Conservation (phyloP, 129 eudicot species). For the Gnaphalium uliginosum region DNA sequence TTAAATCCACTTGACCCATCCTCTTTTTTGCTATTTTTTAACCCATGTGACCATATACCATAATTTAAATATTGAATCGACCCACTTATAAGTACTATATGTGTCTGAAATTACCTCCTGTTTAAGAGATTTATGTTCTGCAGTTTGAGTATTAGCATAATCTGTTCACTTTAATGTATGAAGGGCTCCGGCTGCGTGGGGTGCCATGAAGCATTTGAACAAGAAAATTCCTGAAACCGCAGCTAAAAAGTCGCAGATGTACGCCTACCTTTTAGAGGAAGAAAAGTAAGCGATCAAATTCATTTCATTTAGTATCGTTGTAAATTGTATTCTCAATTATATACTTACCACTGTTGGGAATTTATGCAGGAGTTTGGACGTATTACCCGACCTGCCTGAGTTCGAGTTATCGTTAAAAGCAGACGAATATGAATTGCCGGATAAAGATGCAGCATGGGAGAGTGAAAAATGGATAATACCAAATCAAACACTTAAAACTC, state of each 20-base stretch:
- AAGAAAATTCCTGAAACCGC: conserved; percentile 89
- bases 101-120: neutral
- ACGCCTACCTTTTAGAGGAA: conserved; percentile 63
- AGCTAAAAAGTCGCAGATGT: conserved; percentile 76
- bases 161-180: conserved; percentile 15
- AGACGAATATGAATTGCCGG: conserved; percentile 73
- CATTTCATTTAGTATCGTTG: neutral
- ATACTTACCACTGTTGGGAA: neutral
- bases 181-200: conserved; percentile 85
- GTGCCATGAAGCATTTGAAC: conserved; percentile 83
- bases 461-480: conserved; percentile 52
- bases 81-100: neutral
- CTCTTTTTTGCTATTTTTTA: too few relatives aligned
- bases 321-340: neutral
- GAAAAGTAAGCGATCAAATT: conserved; percentile 63
- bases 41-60: too few relatives aligned
- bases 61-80: too few relatives aligned
- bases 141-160: neutral
- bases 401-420: conserved; percentile 80
- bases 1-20: neutral
- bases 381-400: conserved; percentile 86
- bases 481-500: conserved; percentile 54
- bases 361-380: conserved; percentile 61
- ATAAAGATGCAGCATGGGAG: conserved; percentile 58
- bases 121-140: neutral